These are phyloP conservation scores for Hansenula lynferdii DNA, from an alignment of 1,139 yeast genomes.

Conservation along the genomic window DNA sequence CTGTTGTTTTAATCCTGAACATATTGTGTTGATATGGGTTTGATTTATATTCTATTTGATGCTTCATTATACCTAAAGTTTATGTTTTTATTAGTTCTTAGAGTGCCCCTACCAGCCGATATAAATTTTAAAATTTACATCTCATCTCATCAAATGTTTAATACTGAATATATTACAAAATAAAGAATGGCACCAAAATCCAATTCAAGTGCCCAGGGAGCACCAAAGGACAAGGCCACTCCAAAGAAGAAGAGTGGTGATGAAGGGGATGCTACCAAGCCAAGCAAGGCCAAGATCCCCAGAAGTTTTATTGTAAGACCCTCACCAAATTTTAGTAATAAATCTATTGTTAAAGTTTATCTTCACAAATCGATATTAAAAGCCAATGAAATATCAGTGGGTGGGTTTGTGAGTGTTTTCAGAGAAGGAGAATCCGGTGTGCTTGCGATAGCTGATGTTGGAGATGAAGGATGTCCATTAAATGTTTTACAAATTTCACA, in stretches of 20 bases:
- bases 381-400: slow-evolving; percentile 47
- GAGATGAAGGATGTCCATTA: slow-evolving; percentile 37
- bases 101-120: too few relatives aligned
- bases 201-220: neutral
- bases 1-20: neutral
- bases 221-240: slow-evolving; percentile 12
- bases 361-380: slow-evolving; percentile 49
- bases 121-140: too few relatives aligned
- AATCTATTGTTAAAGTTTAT: slow-evolving; percentile 36
- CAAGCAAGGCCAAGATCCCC: slow-evolving; percentile 33
- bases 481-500: slow-evolving; percentile 53
- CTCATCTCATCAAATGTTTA: too few relatives aligned
- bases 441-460: slow-evolving; percentile 37
- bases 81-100: too few relatives aligned
- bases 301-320: slow-evolving; percentile 59
- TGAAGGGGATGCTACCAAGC: slow-evolving; percentile 12
- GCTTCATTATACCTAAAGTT: too few relatives aligned
- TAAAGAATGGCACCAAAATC: slow-evolving; percentile 4
- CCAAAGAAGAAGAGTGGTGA: slow-evolving; percentile 24
- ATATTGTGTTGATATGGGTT: too few relatives aligned
- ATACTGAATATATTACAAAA: too few relatives aligned
- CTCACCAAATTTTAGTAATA: slow-evolving; percentile 29
- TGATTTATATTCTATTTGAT: too few relatives aligned
- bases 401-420: slow-evolving; percentile 48
- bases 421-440: slow-evolving; percentile 45